Evolutionary conservation across 108 stramenopile species (phyloP).

Genomic region (Cyclotella atomus): DNA sequence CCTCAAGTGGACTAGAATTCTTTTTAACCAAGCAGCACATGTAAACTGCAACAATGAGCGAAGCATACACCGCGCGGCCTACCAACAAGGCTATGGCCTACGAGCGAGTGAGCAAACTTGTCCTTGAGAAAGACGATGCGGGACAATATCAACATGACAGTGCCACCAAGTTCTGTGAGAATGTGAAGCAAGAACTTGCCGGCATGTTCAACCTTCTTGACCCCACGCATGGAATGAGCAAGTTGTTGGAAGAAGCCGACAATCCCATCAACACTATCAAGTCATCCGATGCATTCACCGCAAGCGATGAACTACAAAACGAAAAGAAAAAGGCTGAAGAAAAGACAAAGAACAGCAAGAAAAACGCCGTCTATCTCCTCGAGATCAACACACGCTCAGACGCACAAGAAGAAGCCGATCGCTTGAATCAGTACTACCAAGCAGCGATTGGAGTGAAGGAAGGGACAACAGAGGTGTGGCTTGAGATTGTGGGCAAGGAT

Average conservation of each 20-base stretch:
- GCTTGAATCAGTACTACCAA: not conserved
- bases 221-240: not conserved
- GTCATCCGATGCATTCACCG: not conserved
- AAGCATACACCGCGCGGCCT: not conserved
- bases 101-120: not conserved
- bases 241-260: not conserved
- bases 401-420: conserved; percentile 4
- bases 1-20: not conserved
- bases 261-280: not conserved
- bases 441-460: not conserved
- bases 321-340: not conserved
- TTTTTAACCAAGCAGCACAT: not conserved
- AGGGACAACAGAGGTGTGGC: conserved; percentile 7
- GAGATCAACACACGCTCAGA: not conserved
- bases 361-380: not conserved
- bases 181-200: not conserved
- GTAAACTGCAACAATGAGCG: not conserved
- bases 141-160: not conserved
- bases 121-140: too few species aligned
- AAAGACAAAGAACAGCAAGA: too few species aligned
- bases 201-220: not conserved
- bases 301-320: not conserved
- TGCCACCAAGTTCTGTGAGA: not conserved
- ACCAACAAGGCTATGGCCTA: not conserved
- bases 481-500: not conserved